Evolutionary conservation across 371 early-diverging fungal species (phyloP).

Genomic region (Fennellomyces sp.): DNA sequence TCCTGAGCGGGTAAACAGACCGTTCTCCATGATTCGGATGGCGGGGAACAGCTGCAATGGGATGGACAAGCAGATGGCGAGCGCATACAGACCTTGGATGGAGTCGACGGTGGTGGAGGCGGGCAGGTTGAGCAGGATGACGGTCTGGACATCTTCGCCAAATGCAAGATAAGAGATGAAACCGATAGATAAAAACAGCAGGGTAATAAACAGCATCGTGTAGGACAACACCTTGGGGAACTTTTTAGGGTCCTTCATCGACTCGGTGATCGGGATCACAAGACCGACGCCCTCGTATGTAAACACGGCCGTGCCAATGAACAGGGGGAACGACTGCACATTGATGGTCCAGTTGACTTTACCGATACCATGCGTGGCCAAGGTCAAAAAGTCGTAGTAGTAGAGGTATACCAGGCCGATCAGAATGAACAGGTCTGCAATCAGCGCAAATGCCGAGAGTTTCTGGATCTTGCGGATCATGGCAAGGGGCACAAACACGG

Average conservation of each 20-base stretch:
- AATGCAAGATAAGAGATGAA: slow-evolving; percentile 80
- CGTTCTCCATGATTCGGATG: slow-evolving; percentile 83
- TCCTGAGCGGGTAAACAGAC: slow-evolving; percentile 66
- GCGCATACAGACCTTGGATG: slow-evolving; percentile 78
- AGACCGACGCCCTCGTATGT: slow-evolving; percentile 89
- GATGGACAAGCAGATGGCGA: slow-evolving; percentile 85
- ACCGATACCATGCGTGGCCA: slow-evolving; percentile 62
- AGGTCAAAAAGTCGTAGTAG: slow-evolving; percentile 71
- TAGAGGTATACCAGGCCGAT: slow-evolving; percentile 82
- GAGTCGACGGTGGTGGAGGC: slow-evolving; percentile 56
- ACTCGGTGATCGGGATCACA: slow-evolving; percentile 71
- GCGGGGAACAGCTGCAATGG: slow-evolving; percentile 90
- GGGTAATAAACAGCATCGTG: slow-evolving; percentile 72
- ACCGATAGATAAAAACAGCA: slow-evolving; percentile 75
- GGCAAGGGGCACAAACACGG: slow-evolving; percentile 79
- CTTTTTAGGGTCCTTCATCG: slow-evolving; percentile 83
- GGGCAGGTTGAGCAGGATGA: slow-evolving; percentile 81
- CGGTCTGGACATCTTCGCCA: slow-evolving; percentile 79
- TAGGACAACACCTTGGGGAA: slow-evolving; percentile 74
- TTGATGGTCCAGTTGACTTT: slow-evolving; percentile 57
- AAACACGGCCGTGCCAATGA: slow-evolving; percentile 89
- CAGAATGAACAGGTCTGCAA: slow-evolving; percentile 86
- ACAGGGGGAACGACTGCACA: slow-evolving; percentile 69
- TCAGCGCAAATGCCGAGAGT: slow-evolving; percentile 76
- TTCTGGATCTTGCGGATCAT: slow-evolving; percentile 85